Conservation (phyloP, 768 basidiomycete species). For the Pseudohyphozyma bogoriensis region DNA sequence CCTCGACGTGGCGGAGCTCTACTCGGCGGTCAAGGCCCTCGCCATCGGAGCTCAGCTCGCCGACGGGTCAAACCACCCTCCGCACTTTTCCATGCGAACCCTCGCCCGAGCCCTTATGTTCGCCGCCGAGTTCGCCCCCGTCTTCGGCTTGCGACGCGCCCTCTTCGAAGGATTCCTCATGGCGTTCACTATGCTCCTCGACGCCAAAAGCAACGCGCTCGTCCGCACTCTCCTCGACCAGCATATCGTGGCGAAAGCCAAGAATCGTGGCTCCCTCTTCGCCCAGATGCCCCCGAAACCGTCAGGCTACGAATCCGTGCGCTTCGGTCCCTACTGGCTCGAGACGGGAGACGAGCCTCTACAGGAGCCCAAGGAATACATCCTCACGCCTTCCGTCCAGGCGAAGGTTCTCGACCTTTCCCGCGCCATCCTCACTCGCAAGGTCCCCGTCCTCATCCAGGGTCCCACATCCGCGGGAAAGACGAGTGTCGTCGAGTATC, state of each 20-base stretch:
- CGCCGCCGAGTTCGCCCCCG: conserved; percentile 64
- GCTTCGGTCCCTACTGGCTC: conserved; percentile 85
- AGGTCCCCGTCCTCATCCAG: conserved; percentile 91
- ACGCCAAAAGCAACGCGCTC: conserved; percentile 55
- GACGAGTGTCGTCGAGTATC: conserved; percentile 91
- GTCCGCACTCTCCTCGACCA: conserved; percentile 63
- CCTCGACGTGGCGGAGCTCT: conserved; percentile 86
- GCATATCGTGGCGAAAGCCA: conserved; percentile 65
- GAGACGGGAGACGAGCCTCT: conserved; percentile 57
- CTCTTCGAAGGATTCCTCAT: conserved; percentile 95
- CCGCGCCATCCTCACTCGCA: conserved; percentile 72
- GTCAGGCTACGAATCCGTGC: conserved; percentile 41
- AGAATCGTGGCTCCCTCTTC: conserved; percentile 67
- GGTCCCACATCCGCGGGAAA: conserved; percentile 97
- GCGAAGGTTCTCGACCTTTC: conserved; percentile 89
- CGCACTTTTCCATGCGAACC: conserved; percentile 96
- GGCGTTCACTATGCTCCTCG: conserved; percentile 94
- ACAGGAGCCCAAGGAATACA: conserved; percentile 50
- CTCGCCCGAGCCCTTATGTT: conserved; percentile 82
- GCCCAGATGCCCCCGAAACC: conserved; percentile 41
- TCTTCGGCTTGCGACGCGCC: conserved; percentile 70
- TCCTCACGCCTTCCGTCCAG: conserved; percentile 91
- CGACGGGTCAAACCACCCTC: conserved; percentile 83
- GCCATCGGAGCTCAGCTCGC: conserved; percentile 67
- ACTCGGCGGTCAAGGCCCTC: conserved; percentile 64